phyloP scores from a whole-genome alignment of 768 basidiomycete genomes.

The Cytidiella melzeri region DNA sequence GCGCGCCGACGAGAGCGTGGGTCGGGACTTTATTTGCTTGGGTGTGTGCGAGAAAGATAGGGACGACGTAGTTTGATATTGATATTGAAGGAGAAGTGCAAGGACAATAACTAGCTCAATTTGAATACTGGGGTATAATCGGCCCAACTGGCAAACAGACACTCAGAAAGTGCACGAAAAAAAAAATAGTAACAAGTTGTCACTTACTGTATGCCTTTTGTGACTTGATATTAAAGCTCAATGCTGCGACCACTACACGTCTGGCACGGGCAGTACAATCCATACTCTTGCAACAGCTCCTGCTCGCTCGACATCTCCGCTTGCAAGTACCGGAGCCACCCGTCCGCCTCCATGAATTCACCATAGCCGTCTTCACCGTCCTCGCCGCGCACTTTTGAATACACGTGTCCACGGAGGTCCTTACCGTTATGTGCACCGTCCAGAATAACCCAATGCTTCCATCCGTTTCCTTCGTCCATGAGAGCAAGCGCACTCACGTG shows the following conservation, averaged over 20 bases:
- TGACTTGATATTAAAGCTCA: no score
- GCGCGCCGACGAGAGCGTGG: no score
- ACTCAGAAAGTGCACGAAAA: no score
- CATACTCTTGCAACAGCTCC: constrained; percentile 7
- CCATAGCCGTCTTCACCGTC: constrained; percentile 10
- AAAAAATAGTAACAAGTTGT: no score
- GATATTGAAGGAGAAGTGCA: no score
- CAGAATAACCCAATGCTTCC: constrained; percentile 13
- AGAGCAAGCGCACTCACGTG: constrained; percentile 8
- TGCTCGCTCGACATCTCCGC: constrained; percentile 8
- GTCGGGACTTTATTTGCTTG: no score
- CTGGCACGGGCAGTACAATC: constrained; percentile 7
- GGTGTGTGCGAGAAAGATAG: no score
- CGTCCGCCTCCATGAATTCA: constrained; percentile 7
- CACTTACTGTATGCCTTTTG: no score
- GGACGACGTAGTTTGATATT: no score
- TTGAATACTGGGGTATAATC: no score
- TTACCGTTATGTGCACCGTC: neutral
- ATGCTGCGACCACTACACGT: constrained; percentile 2
- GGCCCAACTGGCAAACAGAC: no score
- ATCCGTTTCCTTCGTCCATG: constrained; percentile 13
- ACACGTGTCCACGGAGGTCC: constrained; percentile 8
- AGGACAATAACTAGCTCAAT: no score
- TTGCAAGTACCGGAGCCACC: constrained; percentile 8
- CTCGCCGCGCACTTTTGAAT: constrained; percentile 10